Conservation (phyloP, 371 early-diverging fungal species). For the Dichotomocladium elegans region DNA sequence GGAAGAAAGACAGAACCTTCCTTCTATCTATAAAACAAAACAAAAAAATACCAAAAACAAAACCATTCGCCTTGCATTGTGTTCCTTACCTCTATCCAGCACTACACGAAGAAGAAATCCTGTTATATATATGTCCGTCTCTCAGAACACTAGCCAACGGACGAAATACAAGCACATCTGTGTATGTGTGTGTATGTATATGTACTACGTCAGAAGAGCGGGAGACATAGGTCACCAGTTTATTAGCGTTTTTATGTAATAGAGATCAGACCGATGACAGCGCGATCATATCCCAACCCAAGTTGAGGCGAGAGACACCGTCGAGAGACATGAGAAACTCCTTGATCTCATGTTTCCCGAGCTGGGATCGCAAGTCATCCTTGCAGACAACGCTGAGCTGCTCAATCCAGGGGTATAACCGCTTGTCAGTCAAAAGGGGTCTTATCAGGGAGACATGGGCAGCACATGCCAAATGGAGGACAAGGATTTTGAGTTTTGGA, state of each 20-base stretch:
- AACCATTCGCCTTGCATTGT: no score
- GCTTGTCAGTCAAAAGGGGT: slow-evolving; percentile 18
- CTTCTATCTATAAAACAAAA: no score
- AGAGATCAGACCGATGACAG: slow-evolving; percentile 8
- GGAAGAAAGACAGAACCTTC: no score
- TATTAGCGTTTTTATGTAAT: no score
- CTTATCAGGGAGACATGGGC: slow-evolving; percentile 7
- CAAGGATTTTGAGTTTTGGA: slow-evolving; percentile 18
- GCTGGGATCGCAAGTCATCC: slow-evolving; percentile 14
- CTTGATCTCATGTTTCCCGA: slow-evolving; percentile 21
- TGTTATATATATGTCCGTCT: background rate
- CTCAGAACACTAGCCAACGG: background rate
- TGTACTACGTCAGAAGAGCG: background rate
- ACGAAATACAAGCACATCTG: background rate
- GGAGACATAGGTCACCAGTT: no score
- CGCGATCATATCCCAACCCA: slow-evolving; percentile 38
- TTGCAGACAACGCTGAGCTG: slow-evolving; percentile 18
- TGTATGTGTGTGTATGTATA: background rate
- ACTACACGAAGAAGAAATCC: background rate
- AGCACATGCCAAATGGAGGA: slow-evolving; percentile 10
- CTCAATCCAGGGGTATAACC: slow-evolving; percentile 32
- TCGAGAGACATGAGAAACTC: slow-evolving; percentile 17
- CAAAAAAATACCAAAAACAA: background rate
- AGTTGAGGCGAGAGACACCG: slow-evolving; percentile 28
- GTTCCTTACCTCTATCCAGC: no score